Evolutionary conservation across 2,329 filamentous ascomycete species (phyloP), one percentile per base, ranked within the genome.

Genomic region (Parastagonospora avenae): DNA sequence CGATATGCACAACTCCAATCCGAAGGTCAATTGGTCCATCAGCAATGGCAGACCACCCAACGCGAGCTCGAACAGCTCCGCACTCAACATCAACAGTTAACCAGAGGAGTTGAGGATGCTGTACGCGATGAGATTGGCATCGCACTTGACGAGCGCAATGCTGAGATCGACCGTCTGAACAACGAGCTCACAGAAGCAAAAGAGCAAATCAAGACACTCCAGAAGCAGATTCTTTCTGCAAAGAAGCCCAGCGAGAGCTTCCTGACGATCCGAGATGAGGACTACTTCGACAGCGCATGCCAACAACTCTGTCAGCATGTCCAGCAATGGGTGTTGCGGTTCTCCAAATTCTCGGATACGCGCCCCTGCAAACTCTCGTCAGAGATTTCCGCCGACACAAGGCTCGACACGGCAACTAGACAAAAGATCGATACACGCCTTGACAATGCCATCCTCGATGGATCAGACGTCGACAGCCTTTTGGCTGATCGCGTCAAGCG

Each of bases 311-410:
- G 92, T 76, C 90, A 93, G 63, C 92, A 97, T 71, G 91, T 97
- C 36, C 92, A 97, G 73, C 92, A 96, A 77, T 99, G 94, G 94
- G 92, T 99, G 43, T 79, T 97, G 62, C 90, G 94, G 68, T 99
- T 99, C 80, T 97, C 92, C 63, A 97, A 97, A 73, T 94, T 95
- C 76, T 97, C 92, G 42, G 93, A 97, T 75, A 91, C 92, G 78
- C 88, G 90, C 63, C 84, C 90, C 50, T 97, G 92, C 73, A 90
- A 91, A 50, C 77, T 91, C 36, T 92, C 92, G 9, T 86, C 81
- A 54, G 90, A 97, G 70, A 85, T 99, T 67, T 87, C 89, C 50
- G 91, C 96, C 68, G 71, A 73, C 50, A 58, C 59, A 7, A 64
- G 68, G 50, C 48, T 73, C 40, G 71, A 73, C 44, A 42, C 64